Base-by-base conservation (phyloP, 805 yeast genomes). In the Starmerella vaccinii region DNA sequence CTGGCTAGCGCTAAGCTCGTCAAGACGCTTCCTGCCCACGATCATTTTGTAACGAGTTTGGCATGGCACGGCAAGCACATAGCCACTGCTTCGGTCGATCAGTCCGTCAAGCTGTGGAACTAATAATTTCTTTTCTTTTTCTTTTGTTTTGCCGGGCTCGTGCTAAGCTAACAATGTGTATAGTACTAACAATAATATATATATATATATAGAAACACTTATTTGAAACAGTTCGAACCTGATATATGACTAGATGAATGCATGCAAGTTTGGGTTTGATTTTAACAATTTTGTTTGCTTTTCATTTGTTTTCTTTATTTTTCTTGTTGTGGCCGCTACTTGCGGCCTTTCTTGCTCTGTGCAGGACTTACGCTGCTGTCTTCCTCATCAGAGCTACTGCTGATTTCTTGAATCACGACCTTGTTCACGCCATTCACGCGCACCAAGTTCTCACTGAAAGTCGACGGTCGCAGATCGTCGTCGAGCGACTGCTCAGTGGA, bases 401-500 rank as follows among this genome's bases (percentile, higher is more conserved):
- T 47, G 38, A 52, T 43, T 16, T 55, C 53, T 23, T 47, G 49
- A 39, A 87, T 86, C 54, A 87, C 84, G 3, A 94, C 86, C 71
- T 87, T 87, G 59, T 79, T 80, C 19, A 84, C 84, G 49, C 95
- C 96, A 62, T 82, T 80, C 24, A 83, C 83, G 46, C 81, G 83
- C n/a, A 87, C 79, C 16, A 87, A 81, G 37, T 84, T 79, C 67
- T 87, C 96, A 49, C 84, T 76, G 49, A 87, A 80, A 8, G 90
- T 82, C 16, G 80, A 80, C 10, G 81, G 59, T 21, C 63, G 56
- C 39, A 50, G 57, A 24, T 48, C 51, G 30, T 60, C 60, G 56
- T 61, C 49, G 22, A 19, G 26, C 43, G 37, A 12, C 26, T 37
- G 26, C n/a, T 37, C 40, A 8, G 40, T 34, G 6, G 38, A 34